A percentile compares a stretch with the other conserved stretches of the same genome.
These are phyloP conservation scores for Pleurotus djamor DNA, from an alignment of 768 basidiomycete species.

Conservation along the genomic window DNA sequence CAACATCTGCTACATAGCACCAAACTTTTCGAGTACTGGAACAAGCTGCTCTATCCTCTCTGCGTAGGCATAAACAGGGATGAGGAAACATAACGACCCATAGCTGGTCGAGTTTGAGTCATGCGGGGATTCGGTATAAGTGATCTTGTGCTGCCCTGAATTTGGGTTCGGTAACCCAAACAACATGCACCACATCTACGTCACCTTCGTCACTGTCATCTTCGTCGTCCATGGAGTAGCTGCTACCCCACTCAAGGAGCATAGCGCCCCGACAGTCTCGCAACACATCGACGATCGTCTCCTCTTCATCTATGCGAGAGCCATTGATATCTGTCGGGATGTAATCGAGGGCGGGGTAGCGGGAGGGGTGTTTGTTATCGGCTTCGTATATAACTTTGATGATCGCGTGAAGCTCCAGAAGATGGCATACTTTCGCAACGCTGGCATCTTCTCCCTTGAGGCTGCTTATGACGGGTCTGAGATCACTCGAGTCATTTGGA, in stretches of 20 bases:
- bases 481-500: not conserved
- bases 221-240: slow-evolving; percentile 9
- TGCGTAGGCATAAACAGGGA: not conserved
- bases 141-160: not conserved
- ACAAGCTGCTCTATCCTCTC: not conserved
- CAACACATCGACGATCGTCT: no score
- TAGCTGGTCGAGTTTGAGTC: not conserved
- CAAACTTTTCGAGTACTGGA: no score
- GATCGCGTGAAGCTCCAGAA: no score
- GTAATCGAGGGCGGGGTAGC: no score
- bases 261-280: no score
- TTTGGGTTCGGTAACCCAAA: not conserved
- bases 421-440: no score
- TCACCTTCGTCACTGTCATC: not conserved
- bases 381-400: no score
- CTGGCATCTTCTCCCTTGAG: slow-evolving; percentile 14
- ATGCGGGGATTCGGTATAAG: not conserved
- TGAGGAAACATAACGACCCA: not conserved
- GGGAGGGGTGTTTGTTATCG: no score
- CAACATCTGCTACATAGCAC: no score
- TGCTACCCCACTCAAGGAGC: no score
- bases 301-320: no score
- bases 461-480: slow-evolving; percentile 2
- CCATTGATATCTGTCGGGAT: no score
- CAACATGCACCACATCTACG: not conserved